These are phyloP conservation scores for Ramaria sp. DNA, from an alignment of 768 basidiomycete genomes.

Conservation along the genomic window DNA sequence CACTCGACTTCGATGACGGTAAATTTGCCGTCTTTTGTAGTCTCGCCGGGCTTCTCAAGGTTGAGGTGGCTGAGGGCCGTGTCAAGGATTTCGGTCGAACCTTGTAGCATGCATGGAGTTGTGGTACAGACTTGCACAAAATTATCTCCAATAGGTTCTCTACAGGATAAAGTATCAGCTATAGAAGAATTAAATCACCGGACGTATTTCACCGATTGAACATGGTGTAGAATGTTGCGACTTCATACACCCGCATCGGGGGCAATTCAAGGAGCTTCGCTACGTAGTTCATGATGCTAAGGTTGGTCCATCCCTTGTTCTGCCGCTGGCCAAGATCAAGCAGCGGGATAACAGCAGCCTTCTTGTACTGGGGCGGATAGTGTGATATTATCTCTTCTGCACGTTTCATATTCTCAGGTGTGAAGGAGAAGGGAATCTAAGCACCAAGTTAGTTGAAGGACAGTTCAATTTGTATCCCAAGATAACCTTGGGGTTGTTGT, in stretches of 20 bases:
- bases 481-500: slow-evolving; percentile 84
- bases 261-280: slow-evolving; percentile 89
- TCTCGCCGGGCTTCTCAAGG: slow-evolving; percentile 76
- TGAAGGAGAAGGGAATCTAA: slow-evolving; percentile 87
- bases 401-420: slow-evolving; percentile 67
- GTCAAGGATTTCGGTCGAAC: slow-evolving; percentile 83
- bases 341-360: slow-evolving; percentile 94
- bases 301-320: slow-evolving; percentile 97
- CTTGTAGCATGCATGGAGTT: slow-evolving; percentile 93
- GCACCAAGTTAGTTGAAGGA: not conserved
- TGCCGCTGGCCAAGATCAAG: slow-evolving; percentile 95
- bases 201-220: slow-evolving; percentile 73
- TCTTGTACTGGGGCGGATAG: slow-evolving; percentile 98
- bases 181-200: not conserved
- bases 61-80: slow-evolving; percentile 77
- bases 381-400: slow-evolving; percentile 84
- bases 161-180: slow-evolving; percentile 19
- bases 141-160: slow-evolving; percentile 87
- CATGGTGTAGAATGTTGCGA: slow-evolving; percentile 99
- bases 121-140: slow-evolving; percentile 99
- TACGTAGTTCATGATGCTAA: slow-evolving; percentile 98
- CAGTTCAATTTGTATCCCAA: too few species aligned
- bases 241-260: slow-evolving; percentile 98
- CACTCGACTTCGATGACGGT: slow-evolving; percentile 98
- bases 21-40: slow-evolving; percentile 94